Percentiles rank a stretch among this genome's conserved stretches.
These are phyloP conservation scores for Coemansia javaensis DNA, from an alignment of 192 early-diverging fungal genomes.

Conservation along the genomic window DNA sequence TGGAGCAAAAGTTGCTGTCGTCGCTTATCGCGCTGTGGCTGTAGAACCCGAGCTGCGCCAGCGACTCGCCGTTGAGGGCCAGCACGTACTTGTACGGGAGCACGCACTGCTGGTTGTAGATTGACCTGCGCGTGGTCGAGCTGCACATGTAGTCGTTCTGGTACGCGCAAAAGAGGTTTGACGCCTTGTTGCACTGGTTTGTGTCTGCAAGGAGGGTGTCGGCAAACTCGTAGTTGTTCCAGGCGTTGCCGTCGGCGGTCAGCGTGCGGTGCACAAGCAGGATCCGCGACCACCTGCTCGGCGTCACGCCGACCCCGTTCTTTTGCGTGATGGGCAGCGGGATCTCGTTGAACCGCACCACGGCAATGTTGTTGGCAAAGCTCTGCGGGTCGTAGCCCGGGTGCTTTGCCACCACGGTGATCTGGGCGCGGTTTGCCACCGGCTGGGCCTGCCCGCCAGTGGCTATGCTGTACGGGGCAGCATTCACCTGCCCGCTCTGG, in stretches of 20 bases:
- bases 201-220: background rate
- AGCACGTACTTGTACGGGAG: constrained; percentile 9
- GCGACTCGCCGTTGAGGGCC: background rate
- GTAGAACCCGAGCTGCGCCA: constrained; percentile 5
- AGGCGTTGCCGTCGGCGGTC: background rate
- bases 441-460: background rate
- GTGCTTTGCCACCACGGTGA: background rate
- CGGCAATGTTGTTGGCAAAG: constrained; percentile 25
- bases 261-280: constrained; percentile 6
- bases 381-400: constrained; percentile 5
- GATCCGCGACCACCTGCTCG: background rate
- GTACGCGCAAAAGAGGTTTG: background rate
- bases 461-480: background rate
- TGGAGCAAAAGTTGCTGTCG: background rate
- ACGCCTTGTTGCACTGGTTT: background rate
- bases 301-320: background rate
- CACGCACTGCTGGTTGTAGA: constrained; percentile 4
- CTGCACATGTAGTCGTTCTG: constrained; percentile 12
- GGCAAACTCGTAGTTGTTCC: background rate
- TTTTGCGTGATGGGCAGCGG: background rate
- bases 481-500: background rate
- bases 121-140: background rate
- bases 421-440: background rate
- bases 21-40: constrained; percentile 11
- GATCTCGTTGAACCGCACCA: background rate